These are phyloP conservation scores for Microcyclosporella mali DNA, from an alignment of 2,329 filamentous ascomycete genomes.

Conservation along the genomic window DNA sequence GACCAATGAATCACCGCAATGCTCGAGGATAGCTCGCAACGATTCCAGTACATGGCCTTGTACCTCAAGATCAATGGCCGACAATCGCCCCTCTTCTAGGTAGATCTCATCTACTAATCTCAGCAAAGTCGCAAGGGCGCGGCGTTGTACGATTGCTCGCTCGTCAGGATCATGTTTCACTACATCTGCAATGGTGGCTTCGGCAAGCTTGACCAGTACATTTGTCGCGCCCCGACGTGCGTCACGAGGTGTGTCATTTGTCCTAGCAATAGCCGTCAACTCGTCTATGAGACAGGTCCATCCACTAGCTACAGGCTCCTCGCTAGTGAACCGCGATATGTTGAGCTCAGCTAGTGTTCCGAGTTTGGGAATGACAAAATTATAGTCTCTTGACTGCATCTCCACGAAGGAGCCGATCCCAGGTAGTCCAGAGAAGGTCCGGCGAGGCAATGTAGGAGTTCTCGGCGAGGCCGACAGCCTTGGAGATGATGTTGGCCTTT, in stretches of 20 bases:
- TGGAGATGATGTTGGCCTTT: constrained; percentile 7
- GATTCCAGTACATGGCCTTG: constrained; percentile 66
- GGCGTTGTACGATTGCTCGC: constrained; percentile 26
- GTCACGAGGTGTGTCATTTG: constrained; percentile 34
- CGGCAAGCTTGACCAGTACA: constrained; percentile 44
- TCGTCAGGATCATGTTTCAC: constrained; percentile 39
- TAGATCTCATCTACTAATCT: constrained; percentile 40
- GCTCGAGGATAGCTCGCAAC: constrained; percentile 69
- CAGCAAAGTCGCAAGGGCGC: constrained; percentile 35
- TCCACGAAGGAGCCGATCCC: constrained; percentile 36
- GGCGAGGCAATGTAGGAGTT: constrained; percentile 5
- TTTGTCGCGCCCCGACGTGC: constrained; percentile 46
- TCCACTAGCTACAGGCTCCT: constrained; percentile 61
- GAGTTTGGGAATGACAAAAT: constrained; percentile 45
- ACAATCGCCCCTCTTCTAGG: constrained; percentile 23
- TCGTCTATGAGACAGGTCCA: constrained; percentile 63
- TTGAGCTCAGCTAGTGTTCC: constrained; percentile 43
- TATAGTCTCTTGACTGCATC: constrained; percentile 38
- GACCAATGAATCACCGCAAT: constrained; percentile 75
- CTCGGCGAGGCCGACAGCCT: constrained; percentile 18
- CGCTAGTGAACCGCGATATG: constrained; percentile 57
- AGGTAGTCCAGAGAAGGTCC: constrained; percentile 40
- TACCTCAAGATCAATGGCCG: constrained; percentile 42
- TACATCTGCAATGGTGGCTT: constrained; percentile 48
- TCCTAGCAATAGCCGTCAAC: constrained; percentile 45